Evolutionary conservation across 768 basidiomycete genomes (phyloP).

Genomic region (Russula vinacea): DNA sequence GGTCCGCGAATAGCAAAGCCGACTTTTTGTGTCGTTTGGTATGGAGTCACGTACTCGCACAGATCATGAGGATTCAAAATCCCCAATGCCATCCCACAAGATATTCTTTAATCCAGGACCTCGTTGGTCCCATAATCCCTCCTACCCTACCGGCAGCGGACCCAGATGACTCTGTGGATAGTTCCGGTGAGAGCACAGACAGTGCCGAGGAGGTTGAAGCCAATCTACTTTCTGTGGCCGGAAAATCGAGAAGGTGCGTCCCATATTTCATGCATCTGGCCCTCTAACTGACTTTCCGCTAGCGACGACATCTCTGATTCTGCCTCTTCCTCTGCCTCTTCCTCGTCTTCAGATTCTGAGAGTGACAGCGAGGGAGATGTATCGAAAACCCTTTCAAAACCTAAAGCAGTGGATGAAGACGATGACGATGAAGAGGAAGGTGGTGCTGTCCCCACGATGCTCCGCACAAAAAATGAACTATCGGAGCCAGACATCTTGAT

Average conservation of each 20-base stretch:
- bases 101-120: constrained; percentile 70
- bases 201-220: constrained; percentile 76
- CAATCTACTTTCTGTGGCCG: constrained; percentile 42
- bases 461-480: constrained; percentile 70
- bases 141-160: constrained; percentile 31
- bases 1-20: neutral
- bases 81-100: constrained; percentile 64
- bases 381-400: neutral
- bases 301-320: constrained; percentile 34
- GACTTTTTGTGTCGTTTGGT: too few species aligned
- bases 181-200: constrained; percentile 47
- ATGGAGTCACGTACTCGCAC: constrained; percentile 6
- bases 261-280: neutral
- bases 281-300: neutral
- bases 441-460: constrained; percentile 46
- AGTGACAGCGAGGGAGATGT: constrained; percentile 19
- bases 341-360: constrained; percentile 42
- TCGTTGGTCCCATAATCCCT: constrained; percentile 45
- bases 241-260: constrained; percentile 11
- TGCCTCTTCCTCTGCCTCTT: constrained; percentile 38
- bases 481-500: constrained; percentile 54
- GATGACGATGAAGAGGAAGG: constrained; percentile 52
- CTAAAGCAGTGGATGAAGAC: constrained; percentile 17
- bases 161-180: constrained; percentile 47
- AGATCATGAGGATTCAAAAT: constrained; percentile 46